Conservation (phyloP, 768 basidiomycete species). For the Suillus bovinus region DNA sequence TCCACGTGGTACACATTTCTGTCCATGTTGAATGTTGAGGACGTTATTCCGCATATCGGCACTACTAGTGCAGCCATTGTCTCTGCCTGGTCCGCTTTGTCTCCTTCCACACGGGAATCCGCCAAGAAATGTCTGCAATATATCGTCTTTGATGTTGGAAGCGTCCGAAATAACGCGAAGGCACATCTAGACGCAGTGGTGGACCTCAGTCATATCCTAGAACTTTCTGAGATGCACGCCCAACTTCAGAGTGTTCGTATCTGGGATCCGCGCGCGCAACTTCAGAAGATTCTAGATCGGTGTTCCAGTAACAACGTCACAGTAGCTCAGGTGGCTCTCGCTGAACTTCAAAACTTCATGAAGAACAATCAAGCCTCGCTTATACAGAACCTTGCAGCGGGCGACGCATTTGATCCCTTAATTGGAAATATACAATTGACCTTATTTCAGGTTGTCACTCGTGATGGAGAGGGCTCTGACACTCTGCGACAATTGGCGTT, state of each 20-base stretch:
- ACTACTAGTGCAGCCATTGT: slow-evolving; percentile 86
- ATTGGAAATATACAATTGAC: slow-evolving; percentile 67
- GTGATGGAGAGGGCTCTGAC: slow-evolving; percentile 79
- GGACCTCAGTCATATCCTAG: slow-evolving; percentile 71
- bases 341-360: slow-evolving; percentile 75
- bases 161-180: slow-evolving; percentile 39
- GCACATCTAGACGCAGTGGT: slow-evolving; percentile 75
- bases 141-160: slow-evolving; percentile 63
- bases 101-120: slow-evolving; percentile 45
- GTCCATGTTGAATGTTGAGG: slow-evolving; percentile 58
- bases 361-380: slow-evolving; percentile 47
- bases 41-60: slow-evolving; percentile 83
- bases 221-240: slow-evolving; percentile 47
- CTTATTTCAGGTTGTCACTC: slow-evolving; percentile 67
- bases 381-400: slow-evolving; percentile 66
- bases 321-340: slow-evolving; percentile 70
- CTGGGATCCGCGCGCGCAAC: slow-evolving; percentile 53
- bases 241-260: slow-evolving; percentile 48
- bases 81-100: slow-evolving; percentile 71
- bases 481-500: slow-evolving; percentile 69
- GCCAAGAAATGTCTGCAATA: slow-evolving; percentile 66
- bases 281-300: slow-evolving; percentile 73
- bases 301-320: slow-evolving; percentile 77
- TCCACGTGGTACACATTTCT: slow-evolving; percentile 81
- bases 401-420: slow-evolving; percentile 82